A percentile compares a stretch with the other conserved stretches of the same genome.
phyloP scores from a whole-genome alignment of 306 rosid genomes.

The Lupinus albus region DNA sequence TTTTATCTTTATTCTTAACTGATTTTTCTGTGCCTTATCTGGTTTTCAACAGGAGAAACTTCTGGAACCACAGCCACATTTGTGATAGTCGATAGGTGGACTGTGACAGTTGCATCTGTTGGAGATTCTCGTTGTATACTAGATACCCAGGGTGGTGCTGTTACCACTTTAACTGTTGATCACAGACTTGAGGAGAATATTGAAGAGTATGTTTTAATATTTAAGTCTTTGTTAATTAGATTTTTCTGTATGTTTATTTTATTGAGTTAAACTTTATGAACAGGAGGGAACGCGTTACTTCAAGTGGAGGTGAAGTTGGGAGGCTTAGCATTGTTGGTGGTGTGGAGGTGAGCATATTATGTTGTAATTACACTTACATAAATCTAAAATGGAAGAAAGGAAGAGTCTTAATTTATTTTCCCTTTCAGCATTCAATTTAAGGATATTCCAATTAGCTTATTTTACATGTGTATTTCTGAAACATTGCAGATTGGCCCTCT shows the following conservation, averaged over 20 bases:
- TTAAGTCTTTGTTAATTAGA: constrained; percentile 12
- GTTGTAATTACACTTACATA: neutral
- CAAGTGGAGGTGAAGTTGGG: constrained; percentile 98
- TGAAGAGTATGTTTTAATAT: constrained; percentile 67
- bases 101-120: constrained; percentile 96
- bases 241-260: constrained; percentile 28
- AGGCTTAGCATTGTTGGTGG: constrained; percentile 93
- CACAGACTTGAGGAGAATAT: constrained; percentile 93
- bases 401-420: neutral
- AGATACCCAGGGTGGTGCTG: constrained; percentile 87
- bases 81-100: constrained; percentile 96
- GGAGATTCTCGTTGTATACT: constrained; percentile 96
- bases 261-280: constrained; percentile 30
- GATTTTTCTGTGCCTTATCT: constrained; percentile 25
- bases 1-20: constrained; percentile 24
- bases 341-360: constrained; percentile 68
- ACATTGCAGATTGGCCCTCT: constrained; percentile 90
- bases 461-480: constrained; percentile 38
- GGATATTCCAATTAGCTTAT: constrained; percentile 17
- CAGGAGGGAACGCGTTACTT: constrained; percentile 93
- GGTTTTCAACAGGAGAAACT: constrained; percentile 73
- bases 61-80: constrained; percentile 97
- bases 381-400: constrained; percentile 13
- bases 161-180: constrained; percentile 84
- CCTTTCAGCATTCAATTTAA: constrained; percentile 18